Base-by-base conservation (phyloP, 306 rosid species). In the Echinosophora koreensis region DNA sequence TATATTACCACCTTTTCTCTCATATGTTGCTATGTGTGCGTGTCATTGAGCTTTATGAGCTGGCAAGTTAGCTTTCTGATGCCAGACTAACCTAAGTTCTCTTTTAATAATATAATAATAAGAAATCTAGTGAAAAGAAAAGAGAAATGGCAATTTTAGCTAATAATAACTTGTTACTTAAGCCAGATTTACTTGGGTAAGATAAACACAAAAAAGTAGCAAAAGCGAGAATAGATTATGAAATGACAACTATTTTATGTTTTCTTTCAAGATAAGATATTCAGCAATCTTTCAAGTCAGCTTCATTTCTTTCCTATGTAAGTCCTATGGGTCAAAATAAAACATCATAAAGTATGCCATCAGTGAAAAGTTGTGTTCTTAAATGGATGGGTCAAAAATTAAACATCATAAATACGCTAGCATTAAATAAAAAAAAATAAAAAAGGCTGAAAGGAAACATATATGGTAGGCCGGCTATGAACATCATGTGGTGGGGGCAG, bases 31-130 rank as follows among this genome's bases (percentile, higher is more conserved):
- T 60, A 5, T 59, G 47, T n/a, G 47, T 59, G 61, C 9, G 51
- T 9, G 22, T 61, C 47, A 60, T 11, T 1, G 51, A 74, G 38
- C 79, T 62, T 61, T 74, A 10, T 34, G 51, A 49, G 27, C 14
- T 74, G 79, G 71, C 15, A 74, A 16, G 51, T 62, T 61, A 62
- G 14, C 79, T 74, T 74, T 74, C 61, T 62, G 62, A 62, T 62
- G 59, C 44, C 35, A 44, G 8, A 74, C 18, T 44, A 14, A 30
- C n/a, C 9, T 73, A 52, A 18, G 9, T 15, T 51, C 49, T 38
- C 39, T 37, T 35, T 7, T 47, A 18, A 1, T 71, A 37, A n/a
- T n/a, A n/a, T n/a, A n/a, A n/a, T 39, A 9, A 46, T 60, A 38
- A 44, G 12, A 44, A 59, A 73, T 72, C 54, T 42, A 42, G 46